Conservation (phyloP, 352 stramenopile species). For the Phytopythium oedochilum region DNA sequence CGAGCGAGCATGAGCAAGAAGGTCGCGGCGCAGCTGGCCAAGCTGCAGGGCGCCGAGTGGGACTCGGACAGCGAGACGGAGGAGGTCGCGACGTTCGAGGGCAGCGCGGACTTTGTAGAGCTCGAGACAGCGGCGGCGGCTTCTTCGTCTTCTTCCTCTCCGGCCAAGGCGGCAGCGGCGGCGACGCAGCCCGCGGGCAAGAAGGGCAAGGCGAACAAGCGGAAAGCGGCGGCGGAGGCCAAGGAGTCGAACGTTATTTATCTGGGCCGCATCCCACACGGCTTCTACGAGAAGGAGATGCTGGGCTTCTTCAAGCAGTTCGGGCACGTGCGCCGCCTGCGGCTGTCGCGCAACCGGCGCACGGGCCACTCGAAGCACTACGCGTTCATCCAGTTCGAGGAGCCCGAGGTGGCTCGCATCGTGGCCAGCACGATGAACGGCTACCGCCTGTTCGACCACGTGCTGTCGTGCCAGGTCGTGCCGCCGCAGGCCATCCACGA, state of each 20-base stretch:
- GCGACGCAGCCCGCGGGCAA: slow-evolving; percentile 45
- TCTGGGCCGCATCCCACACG: slow-evolving; percentile 93
- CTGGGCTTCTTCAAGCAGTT: slow-evolving; percentile 96
- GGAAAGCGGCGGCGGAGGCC: slow-evolving; percentile 15
- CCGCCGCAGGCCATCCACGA: slow-evolving; percentile 84
- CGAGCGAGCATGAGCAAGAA: slow-evolving; percentile 59
- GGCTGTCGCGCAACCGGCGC: slow-evolving; percentile 94
- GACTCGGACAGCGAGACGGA: slow-evolving; percentile 80
- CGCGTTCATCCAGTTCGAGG: slow-evolving; percentile 95
- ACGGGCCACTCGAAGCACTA: slow-evolving; percentile 94
- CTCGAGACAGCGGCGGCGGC: slow-evolving; percentile 21
- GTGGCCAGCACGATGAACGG: slow-evolving; percentile 94
- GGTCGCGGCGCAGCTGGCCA: slow-evolving; percentile 70
- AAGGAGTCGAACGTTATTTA: slow-evolving; percentile 91
- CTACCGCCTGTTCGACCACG: slow-evolving; percentile 93
- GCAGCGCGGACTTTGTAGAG: slow-evolving; percentile 46
- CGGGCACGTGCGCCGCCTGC: slow-evolving; percentile 86
- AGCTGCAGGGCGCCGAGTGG: slow-evolving; percentile 80
- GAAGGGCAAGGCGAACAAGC: slow-evolving; percentile 31
- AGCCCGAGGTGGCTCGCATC: slow-evolving; percentile 90
- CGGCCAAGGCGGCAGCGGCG: slow-evolving; percentile 4
- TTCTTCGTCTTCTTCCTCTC: too few relatives aligned
- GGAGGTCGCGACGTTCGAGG: slow-evolving; percentile 35
- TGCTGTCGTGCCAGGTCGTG: slow-evolving; percentile 92
- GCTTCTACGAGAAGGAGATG: slow-evolving; percentile 97